Percentiles rank a stretch among this genome's conserved stretches.
Conservation (phyloP, 768 basidiomycete species). For the Leucogyrophana mollusca region DNA sequence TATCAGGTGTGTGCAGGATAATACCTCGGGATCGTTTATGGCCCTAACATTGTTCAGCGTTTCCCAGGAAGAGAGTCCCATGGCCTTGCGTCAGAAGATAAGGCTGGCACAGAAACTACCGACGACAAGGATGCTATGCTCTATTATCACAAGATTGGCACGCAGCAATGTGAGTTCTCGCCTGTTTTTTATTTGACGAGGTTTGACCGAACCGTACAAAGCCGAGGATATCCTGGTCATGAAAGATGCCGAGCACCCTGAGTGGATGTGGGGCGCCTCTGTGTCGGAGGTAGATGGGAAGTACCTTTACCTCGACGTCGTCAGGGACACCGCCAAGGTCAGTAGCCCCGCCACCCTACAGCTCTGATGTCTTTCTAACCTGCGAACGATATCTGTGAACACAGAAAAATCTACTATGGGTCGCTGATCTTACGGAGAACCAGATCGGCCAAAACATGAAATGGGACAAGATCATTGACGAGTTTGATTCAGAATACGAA, state of each 20-base stretch:
- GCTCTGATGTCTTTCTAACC: background rate
- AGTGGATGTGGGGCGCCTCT: conserved; percentile 60
- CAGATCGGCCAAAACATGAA: conserved; percentile 62
- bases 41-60: conserved; percentile 34
- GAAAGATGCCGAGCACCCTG: conserved; percentile 61
- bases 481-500: conserved; percentile 66
- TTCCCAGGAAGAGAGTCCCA: conserved; percentile 54
- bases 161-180: conserved; percentile 55
- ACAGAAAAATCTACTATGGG: conserved; percentile 77
- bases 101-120: conserved; percentile 56
- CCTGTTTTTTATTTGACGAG: conserved; percentile 4
- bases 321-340: conserved; percentile 65
- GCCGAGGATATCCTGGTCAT: conserved; percentile 69
- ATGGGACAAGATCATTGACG: conserved; percentile 70
- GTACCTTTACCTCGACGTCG: conserved; percentile 55
- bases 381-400: background rate
- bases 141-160: conserved; percentile 74
- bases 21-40: background rate
- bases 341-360: conserved; percentile 11
- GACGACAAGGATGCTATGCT: conserved; percentile 70
- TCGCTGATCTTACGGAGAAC: conserved; percentile 60
- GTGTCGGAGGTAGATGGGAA: conserved; percentile 62
- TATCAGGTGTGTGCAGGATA: conserved; percentile 53
- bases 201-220: conserved; percentile 23
- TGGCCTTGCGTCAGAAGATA: conserved; percentile 45